A percentile compares a stretch with the other conserved stretches of the same genome.
Evolutionary conservation across 2,329 filamentous ascomycete species (phyloP).

Genomic region (Celoporthe dispersa): DNA sequence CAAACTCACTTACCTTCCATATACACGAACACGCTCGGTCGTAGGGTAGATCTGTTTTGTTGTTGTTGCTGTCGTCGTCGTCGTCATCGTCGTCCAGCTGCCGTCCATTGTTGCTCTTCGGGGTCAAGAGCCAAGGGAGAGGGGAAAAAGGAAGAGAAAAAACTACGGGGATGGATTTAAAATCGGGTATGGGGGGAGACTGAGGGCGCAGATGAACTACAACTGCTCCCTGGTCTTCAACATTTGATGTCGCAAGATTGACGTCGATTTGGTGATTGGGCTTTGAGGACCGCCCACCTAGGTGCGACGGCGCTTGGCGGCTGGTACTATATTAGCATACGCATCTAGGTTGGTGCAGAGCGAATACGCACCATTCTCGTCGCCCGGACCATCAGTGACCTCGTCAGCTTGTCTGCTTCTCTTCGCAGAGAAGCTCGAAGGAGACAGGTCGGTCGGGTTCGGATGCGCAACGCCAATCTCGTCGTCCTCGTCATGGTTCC

Average conservation of each 20-base stretch:
- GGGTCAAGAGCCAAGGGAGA: conserved; percentile 3
- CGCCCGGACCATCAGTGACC: conserved; percentile 43
- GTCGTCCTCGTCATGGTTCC: conserved; percentile 42
- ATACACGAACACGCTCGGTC: background rate
- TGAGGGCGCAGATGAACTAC: conserved; percentile 30
- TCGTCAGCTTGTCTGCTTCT: conserved; percentile 39
- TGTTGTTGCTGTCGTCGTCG: background rate
- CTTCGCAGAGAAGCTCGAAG: conserved; percentile 38
- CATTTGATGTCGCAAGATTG: background rate
- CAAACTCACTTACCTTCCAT: conserved; percentile 25
- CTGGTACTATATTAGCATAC: conserved; percentile 42
- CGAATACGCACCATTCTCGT: conserved; percentile 39
- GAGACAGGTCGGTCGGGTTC: conserved; percentile 32
- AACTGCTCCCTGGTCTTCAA: conserved; percentile 15
- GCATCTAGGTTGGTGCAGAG: background rate
- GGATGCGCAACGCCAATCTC: conserved; percentile 34
- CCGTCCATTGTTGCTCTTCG: conserved; percentile 14
- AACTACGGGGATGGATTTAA: background rate
- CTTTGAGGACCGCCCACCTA: conserved; percentile 27
- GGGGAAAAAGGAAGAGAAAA: background rate
- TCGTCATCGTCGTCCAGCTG: conserved; percentile 18
- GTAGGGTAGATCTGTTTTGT: background rate
- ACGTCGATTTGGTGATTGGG: background rate
- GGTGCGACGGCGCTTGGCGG: conserved; percentile 57
- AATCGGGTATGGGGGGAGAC: background rate